Percentiles rank a stretch among this genome's conserved stretches.
Evolutionary conservation across 345 rosid genomes (phyloP).

Genomic region (Populus nigra): DNA sequence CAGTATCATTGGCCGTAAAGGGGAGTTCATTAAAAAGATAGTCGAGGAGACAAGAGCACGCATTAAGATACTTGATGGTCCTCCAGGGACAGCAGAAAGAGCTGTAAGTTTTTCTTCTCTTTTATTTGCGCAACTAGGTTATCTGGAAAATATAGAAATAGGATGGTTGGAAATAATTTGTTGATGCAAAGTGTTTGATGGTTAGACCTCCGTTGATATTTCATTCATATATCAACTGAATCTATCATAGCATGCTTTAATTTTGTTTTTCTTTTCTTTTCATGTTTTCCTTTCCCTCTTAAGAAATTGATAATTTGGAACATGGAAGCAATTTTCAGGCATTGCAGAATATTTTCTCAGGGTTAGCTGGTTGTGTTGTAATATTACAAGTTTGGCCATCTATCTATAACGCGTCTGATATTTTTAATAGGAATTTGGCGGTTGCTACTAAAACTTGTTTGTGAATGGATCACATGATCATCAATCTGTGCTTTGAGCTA

Average conservation of each 20-base stretch:
- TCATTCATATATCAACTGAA: not conserved
- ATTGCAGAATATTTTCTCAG: not conserved
- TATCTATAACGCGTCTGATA: not conserved
- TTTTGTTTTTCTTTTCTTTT: not conserved
- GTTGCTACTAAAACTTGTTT: not conserved
- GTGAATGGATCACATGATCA: not conserved
- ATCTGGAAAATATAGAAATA: slow-evolving; percentile 2
- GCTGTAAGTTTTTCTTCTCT: slow-evolving; percentile 65
- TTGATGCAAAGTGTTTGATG: slow-evolving; percentile 7
- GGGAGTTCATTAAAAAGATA: slow-evolving; percentile 92
- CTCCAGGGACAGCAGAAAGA: slow-evolving; percentile 99
- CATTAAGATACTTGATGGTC: slow-evolving; percentile 96
- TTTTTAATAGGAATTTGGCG: not conserved
- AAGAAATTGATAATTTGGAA: not conserved
- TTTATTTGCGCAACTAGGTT: slow-evolving; percentile 3
- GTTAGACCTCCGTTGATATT: not conserved
- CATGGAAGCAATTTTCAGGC: not conserved
- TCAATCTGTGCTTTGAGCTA: too few relatives aligned
- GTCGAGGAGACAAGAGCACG: slow-evolving; percentile 99
- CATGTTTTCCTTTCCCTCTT: not conserved
- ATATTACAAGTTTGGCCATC: not conserved
- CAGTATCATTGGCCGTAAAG: slow-evolving; percentile 96
- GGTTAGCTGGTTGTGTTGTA: not conserved
- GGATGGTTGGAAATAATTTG: slow-evolving; percentile 10
- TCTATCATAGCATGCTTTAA: not conserved